Evolutionary conservation across 2,329 filamentous ascomycete genomes (phyloP), one percentile per base, ranked within the genome.

Genomic region (Fusarium nygamai): DNA sequence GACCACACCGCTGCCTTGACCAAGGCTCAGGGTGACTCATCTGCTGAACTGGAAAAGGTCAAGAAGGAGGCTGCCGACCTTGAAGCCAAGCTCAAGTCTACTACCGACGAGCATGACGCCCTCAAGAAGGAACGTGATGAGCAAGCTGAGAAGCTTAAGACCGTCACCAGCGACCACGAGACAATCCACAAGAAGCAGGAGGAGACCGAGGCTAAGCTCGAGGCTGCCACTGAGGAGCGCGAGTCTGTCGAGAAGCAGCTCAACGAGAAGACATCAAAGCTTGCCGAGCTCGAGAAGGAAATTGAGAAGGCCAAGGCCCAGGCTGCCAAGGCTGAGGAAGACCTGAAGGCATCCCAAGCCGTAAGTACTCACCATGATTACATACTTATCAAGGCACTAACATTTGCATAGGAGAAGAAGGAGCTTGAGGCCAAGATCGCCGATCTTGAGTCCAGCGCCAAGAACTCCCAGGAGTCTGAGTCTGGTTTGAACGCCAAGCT

Each of bases 221-320:
- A 79, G 64, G 66, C 76, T 29, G 71, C 73, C 34, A 67, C 78
- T 14, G 79, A 76, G 20, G 80, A 82, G 63, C 73, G 71, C 13
- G 75, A 78, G 43, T 63, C 76, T 43, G 64, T 81, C n/a, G 79
- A 82, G 76, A 78, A 76, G 59, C 59, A 80, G 53, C 74, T 78
- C 33, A 78, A 80, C 20, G 80, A 83, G 68, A 78, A 80, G 57
- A 63, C 76, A 24, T 62, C 72, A 48, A 78, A 82, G 75, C 66
- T 82, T 39, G 69, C 78, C 20, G 73, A 64, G n/a, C 78, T 83
- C 38, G 73, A 81, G 59, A 77, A 78, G 61, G 71, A 83, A 65
- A 71, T 72, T 11, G 80, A 83, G 61, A 78, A 79, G 56, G 83
- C 83, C 8, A 79, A 84, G 64, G 76, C 81, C 63, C 83, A 84